These are phyloP conservation scores for Blastobotrys petasosporus DNA, from an alignment of 1,139 yeast genomes.

Conservation along the genomic window DNA sequence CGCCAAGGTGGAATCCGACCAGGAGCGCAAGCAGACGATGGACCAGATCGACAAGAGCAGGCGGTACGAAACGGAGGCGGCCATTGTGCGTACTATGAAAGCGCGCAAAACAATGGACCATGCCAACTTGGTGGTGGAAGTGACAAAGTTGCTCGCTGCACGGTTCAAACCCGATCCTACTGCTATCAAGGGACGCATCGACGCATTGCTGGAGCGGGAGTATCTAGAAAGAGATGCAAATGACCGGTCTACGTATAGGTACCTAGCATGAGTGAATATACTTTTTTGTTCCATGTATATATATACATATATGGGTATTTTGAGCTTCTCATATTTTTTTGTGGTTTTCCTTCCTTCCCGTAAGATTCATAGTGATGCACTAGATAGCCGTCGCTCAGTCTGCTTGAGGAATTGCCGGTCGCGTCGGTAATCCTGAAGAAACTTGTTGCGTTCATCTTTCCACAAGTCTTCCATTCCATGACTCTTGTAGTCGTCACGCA, in stretches of 20 bases:
- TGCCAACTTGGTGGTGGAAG: slow-evolving; percentile 60
- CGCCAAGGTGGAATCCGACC: slow-evolving; percentile 36
- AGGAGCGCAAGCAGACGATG: slow-evolving; percentile 40
- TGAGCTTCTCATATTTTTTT: too few relatives aligned
- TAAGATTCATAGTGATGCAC: too few relatives aligned
- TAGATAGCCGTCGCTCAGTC: slow-evolving; percentile 12
- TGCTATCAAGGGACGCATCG: slow-evolving; percentile 72
- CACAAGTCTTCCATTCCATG: slow-evolving; percentile 25
- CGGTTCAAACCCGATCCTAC: slow-evolving; percentile 67
- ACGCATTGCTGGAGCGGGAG: slow-evolving; percentile 74
- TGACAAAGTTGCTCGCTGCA: slow-evolving; percentile 52
- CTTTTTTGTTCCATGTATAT: not conserved
- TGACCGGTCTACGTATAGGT: slow-evolving; percentile 59
- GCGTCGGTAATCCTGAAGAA: slow-evolving; percentile 26
- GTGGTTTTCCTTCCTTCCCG: not conserved
- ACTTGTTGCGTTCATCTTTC: slow-evolving; percentile 26
- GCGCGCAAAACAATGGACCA: slow-evolving; percentile 56
- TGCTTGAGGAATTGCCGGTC: slow-evolving; percentile 25
- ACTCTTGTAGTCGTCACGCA: slow-evolving; percentile 23
- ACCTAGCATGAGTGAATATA: slow-evolving; percentile 47
- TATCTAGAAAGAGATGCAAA: slow-evolving; percentile 69
- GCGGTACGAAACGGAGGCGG: slow-evolving; percentile 71
- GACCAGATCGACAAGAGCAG: slow-evolving; percentile 43
- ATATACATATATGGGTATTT: not conserved
- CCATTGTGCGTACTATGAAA: slow-evolving; percentile 84